A percentile compares a stretch with the other conserved stretches of the same genome.
phyloP scores from a whole-genome alignment of 768 basidiomycete genomes.

The Trametes cinnabarina region DNA sequence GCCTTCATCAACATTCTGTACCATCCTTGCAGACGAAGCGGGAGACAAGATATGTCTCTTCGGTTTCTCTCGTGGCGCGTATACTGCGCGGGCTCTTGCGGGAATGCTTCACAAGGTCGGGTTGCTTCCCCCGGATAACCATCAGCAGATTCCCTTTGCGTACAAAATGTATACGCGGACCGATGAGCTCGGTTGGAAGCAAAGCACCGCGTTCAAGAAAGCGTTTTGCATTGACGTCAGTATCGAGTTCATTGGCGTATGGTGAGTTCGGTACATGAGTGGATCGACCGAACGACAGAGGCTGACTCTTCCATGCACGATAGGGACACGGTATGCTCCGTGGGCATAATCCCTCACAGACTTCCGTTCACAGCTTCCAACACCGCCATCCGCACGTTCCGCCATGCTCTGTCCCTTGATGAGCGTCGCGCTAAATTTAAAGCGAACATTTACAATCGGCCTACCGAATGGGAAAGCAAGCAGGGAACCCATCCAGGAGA shows the following conservation, averaged over 20 bases:
- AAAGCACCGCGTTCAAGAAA: constrained; percentile 68
- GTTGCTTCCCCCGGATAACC: constrained; percentile 64
- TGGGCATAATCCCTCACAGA: constrained; percentile 59
- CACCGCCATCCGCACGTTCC: constrained; percentile 58
- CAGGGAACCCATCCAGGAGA: constrained; percentile 52
- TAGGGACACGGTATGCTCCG: constrained; percentile 72
- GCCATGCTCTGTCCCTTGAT: constrained; percentile 72
- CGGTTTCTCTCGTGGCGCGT: constrained; percentile 79
- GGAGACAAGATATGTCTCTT: constrained; percentile 79
- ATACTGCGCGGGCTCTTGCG: constrained; percentile 64
- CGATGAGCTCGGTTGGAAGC: constrained; percentile 57
- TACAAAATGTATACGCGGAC: constrained; percentile 68
- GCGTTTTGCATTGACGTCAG: constrained; percentile 71
- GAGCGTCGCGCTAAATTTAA: constrained; percentile 64
- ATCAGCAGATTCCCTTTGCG: constrained; percentile 77
- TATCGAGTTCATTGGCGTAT: constrained; percentile 73
- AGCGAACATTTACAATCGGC: constrained; percentile 27
- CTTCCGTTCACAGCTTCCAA: constrained; percentile 68
- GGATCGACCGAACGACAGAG: neutral
- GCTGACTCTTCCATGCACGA: neutral
- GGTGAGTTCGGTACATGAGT: constrained; percentile 38
- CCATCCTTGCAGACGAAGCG: constrained; percentile 45
- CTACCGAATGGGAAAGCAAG: constrained; percentile 36
- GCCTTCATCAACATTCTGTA: neutral
- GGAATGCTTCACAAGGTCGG: constrained; percentile 80